phyloP scores from a whole-genome alignment of 352 stramenopile genomes.

The Globisporangium rhizosaccharum region DNA sequence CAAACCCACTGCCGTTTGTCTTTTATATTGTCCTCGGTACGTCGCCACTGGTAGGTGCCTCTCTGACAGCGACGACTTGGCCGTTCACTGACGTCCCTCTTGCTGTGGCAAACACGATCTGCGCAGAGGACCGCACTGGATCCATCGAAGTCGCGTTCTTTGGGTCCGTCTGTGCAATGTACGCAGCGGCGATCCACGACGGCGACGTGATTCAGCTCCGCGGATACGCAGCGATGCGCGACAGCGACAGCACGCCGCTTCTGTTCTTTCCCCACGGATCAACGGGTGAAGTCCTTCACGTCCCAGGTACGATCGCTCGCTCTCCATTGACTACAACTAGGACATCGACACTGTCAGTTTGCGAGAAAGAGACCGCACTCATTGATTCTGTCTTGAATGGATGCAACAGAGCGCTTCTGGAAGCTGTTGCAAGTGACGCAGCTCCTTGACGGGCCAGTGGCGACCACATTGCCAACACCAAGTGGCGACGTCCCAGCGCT shows the following conservation, averaged over 20 bases:
- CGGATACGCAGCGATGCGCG: conserved; percentile 22
- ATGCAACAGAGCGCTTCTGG: conserved; percentile 49
- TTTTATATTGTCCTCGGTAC: conserved; percentile 60
- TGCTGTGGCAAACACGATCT: background rate
- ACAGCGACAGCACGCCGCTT: conserved; percentile 12
- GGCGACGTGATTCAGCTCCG: conserved; percentile 55
- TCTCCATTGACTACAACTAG: background rate
- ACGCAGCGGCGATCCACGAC: conserved; percentile 47
- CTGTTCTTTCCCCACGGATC: conserved; percentile 32
- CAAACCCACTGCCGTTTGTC: conserved; percentile 57
- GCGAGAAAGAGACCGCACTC: background rate
- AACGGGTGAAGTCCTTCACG: conserved; percentile 23
- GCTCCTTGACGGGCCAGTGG: conserved; percentile 19
- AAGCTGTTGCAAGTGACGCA: conserved; percentile 32
- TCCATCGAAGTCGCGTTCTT: conserved; percentile 63
- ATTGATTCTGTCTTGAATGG: background rate
- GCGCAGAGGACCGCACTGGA: conserved; percentile 31
- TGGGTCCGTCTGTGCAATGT: conserved; percentile 53
- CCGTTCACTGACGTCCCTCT: background rate
- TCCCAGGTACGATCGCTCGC: conserved; percentile 24
- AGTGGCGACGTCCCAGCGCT: background rate
- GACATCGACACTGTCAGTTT: background rate
- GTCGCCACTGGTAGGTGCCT: background rate
- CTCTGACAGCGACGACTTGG: background rate
- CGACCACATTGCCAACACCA: background rate